Conservation (phyloP, 805 yeast species). For the Yarrowia hollandica region DNA sequence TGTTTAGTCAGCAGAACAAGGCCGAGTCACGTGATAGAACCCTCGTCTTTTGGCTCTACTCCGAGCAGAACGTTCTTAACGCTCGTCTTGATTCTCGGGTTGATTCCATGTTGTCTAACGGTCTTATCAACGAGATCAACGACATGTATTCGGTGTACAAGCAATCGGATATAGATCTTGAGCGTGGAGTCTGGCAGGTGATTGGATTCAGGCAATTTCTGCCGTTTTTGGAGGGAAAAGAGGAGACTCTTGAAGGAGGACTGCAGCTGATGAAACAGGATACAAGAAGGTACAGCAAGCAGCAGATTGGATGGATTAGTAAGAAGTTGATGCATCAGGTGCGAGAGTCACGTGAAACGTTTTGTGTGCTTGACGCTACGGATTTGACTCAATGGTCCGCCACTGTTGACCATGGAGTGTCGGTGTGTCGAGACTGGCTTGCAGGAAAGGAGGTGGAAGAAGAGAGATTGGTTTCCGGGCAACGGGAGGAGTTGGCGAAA, state of each 20-base stretch:
- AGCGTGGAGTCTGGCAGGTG: constrained; percentile 86
- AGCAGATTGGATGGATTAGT: constrained; percentile 88
- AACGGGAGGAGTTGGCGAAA: not conserved
- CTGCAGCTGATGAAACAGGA: constrained; percentile 75
- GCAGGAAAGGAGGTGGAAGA: not conserved
- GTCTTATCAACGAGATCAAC: constrained; percentile 69
- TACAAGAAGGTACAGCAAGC: constrained; percentile 83
- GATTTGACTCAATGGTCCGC: constrained; percentile 62
- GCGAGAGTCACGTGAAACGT: constrained; percentile 56
- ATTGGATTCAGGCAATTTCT: constrained; percentile 89
- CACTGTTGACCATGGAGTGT: constrained; percentile 55
- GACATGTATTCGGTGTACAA: constrained; percentile 51
- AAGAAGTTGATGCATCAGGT: constrained; percentile 66
- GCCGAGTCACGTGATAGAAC: constrained; percentile 46
- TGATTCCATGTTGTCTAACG: constrained; percentile 72
- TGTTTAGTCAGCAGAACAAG: constrained; percentile 65
- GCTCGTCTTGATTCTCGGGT: constrained; percentile 73
- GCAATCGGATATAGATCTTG: constrained; percentile 48
- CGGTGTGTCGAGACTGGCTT: constrained; percentile 49
- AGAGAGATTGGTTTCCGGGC: not conserved
- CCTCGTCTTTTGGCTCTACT: constrained; percentile 79
- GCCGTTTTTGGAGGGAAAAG: constrained; percentile 54
- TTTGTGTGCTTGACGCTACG: constrained; percentile 75
- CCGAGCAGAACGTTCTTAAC: constrained; percentile 59
- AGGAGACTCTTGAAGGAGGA: constrained; percentile 47